Percentiles rank a stretch among this genome's conserved stretches.
phyloP scores from a whole-genome alignment of 2,329 filamentous ascomycete genomes.

The Apiospora koreana region DNA sequence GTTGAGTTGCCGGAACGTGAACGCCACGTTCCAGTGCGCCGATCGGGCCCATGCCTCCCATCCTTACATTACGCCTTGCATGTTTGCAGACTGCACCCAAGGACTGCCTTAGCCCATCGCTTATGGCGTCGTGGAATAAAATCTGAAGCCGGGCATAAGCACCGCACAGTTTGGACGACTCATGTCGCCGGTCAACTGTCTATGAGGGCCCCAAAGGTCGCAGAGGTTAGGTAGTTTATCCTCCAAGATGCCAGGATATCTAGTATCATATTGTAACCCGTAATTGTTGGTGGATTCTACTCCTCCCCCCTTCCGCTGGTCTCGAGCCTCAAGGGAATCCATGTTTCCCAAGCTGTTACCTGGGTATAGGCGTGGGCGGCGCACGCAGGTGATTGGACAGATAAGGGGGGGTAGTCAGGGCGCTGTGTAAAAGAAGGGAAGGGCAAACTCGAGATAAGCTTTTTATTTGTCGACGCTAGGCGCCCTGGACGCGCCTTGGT shows the following conservation, averaged over 20 bases:
- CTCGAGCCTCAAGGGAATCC: neutral
- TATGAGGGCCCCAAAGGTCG: too few species aligned
- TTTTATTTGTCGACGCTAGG: neutral
- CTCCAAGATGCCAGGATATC: neutral
- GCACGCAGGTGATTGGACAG: neutral
- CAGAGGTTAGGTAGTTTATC: too few species aligned
- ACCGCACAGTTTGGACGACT: neutral
- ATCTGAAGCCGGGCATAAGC: neutral
- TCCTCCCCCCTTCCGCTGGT: neutral
- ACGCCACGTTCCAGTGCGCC: slow-evolving; percentile 1
- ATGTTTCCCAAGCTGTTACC: neutral
- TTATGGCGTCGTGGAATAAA: neutral
- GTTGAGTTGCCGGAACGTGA: neutral
- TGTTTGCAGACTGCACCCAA: too few species aligned
- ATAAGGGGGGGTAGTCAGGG: neutral
- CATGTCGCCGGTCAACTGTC: neutral
- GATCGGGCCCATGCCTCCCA: neutral
- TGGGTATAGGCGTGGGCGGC: neutral
- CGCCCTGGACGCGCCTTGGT: neutral
- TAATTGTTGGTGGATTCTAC: neutral
- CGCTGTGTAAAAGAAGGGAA: slow-evolving; percentile 3
- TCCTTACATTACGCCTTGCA: neutral
- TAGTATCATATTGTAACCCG: neutral
- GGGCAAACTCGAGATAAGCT: neutral
- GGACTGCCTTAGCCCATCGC: neutral